Conservation (phyloP, 441 rosid genomes). For the Eutrema salsugineum region DNA sequence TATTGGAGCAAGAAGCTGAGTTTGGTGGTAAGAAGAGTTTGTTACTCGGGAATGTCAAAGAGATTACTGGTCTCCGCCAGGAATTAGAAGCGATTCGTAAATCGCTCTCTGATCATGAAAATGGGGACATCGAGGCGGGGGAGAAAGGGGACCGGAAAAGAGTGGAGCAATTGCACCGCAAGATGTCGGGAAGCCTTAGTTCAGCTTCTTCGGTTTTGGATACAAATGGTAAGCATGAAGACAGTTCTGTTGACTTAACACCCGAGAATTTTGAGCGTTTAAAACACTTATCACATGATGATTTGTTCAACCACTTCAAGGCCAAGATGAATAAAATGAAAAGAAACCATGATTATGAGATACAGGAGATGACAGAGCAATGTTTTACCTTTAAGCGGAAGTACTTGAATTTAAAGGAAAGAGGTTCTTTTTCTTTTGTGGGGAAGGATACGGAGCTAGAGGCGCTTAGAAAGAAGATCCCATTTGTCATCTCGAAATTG, state of each 20-base stretch:
- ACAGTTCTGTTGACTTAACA: conserved; percentile 32
- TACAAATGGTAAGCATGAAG: conserved; percentile 68
- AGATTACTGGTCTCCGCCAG: conserved; percentile 62
- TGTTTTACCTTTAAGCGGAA: conserved; percentile 57
- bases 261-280: conserved; percentile 53
- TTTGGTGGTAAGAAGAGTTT: conserved; percentile 35
- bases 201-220: conserved; percentile 46
- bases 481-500: conserved; percentile 53
- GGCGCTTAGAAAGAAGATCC: conserved; percentile 65
- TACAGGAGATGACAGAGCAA: conserved; percentile 66
- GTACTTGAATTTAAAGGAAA: conserved; percentile 59
- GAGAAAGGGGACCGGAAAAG: conserved; percentile 36
- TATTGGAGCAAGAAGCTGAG: conserved; percentile 41
- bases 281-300: conserved; percentile 43
- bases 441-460: conserved; percentile 84
- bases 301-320: conserved; percentile 53
- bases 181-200: conserved; percentile 52
- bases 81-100: conserved; percentile 67
- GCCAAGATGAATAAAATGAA: conserved; percentile 82
- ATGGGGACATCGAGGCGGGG: conserved; percentile 54
- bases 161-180: conserved; percentile 49
- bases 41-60: conserved; percentile 50
- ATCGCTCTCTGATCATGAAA: conserved; percentile 48
- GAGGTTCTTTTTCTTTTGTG: conserved; percentile 42
- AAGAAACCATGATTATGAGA: conserved; percentile 60